A percentile compares a stretch with the other conserved stretches of the same genome.
These are phyloP conservation scores for Metschnikowia shivogae DNA, from an alignment of 805 yeast species.

Conservation along the genomic window DNA sequence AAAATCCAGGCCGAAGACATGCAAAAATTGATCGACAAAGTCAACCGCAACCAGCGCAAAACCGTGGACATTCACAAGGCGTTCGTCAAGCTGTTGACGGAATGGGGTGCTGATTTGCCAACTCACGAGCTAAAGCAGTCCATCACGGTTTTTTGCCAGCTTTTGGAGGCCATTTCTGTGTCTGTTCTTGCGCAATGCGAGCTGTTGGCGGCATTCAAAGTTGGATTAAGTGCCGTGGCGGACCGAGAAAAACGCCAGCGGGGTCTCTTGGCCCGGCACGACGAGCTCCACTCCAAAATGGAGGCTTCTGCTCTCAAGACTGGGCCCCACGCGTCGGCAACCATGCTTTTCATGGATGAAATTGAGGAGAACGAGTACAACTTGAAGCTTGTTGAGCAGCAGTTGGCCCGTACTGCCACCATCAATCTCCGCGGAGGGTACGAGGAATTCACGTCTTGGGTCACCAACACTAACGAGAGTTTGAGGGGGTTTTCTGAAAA, in stretches of 20 bases:
- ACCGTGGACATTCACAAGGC: conserved; percentile 15
- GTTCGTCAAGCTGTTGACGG: conserved; percentile 11
- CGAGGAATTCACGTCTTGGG: conserved; percentile 37
- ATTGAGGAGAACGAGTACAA: conserved; percentile 50
- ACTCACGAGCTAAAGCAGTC: conserved; percentile 10
- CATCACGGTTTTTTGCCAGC: conserved; percentile 13
- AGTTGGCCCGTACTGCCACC: conserved; percentile 45
- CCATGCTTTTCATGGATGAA: conserved; percentile 44
- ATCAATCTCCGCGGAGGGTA: conserved; percentile 43
- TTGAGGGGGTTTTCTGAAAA: not conserved
- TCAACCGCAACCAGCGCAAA: conserved; percentile 36
- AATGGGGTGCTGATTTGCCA: conserved; percentile 16
- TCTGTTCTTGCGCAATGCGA: conserved; percentile 34
- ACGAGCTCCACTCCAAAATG: conserved; percentile 33
- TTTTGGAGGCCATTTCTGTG: conserved; percentile 11
- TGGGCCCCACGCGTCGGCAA: conserved; percentile 43
- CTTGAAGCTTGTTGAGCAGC: conserved; percentile 50
- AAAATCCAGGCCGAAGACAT: conserved; percentile 13
- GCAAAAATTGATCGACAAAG: conserved; percentile 20
- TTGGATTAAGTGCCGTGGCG: conserved; percentile 43
- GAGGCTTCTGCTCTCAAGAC: conserved; percentile 39
- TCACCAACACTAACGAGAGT: conserved; percentile 17
- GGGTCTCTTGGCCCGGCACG: conserved; percentile 34
- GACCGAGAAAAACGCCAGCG: conserved; percentile 48
- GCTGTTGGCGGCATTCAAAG: conserved; percentile 40